Evolutionary conservation across 495 filamentous ascomycete species (phyloP).

Genomic region (Alectoria sarmentosa): DNA sequence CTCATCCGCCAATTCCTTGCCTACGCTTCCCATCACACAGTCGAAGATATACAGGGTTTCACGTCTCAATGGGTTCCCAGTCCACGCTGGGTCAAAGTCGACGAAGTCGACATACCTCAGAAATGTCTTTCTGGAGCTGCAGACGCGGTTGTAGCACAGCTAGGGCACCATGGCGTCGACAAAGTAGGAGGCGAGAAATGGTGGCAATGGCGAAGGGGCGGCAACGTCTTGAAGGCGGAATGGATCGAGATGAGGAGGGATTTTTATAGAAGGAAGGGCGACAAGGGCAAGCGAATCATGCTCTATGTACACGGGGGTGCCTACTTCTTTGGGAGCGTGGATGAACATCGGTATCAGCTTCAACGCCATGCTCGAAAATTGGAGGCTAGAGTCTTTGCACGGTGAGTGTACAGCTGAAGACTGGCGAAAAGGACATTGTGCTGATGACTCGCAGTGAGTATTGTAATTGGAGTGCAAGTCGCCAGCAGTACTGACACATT

Average conservation of each 20-base stretch:
- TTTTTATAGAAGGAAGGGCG: constrained; percentile 59
- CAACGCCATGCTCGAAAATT: constrained; percentile 92
- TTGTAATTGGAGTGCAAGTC: not conserved
- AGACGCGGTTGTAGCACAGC: constrained; percentile 52
- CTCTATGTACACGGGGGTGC: constrained; percentile 86
- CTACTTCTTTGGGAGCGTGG: constrained; percentile 84
- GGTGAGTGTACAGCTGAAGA: constrained; percentile 27
- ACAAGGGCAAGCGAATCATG: constrained; percentile 68
- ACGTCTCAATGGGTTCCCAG: constrained; percentile 83
- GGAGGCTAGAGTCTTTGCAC: constrained; percentile 81
- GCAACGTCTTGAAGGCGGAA: constrained; percentile 64
- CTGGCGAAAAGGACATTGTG: not conserved
- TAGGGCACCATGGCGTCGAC: constrained; percentile 66
- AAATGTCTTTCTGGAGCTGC: constrained; percentile 56
- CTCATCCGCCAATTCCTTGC: constrained; percentile 77
- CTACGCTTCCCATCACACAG: constrained; percentile 76
- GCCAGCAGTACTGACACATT: constrained; percentile 6
- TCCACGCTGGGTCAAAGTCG: constrained; percentile 79
- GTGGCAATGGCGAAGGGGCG: constrained; percentile 84
- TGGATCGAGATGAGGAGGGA: constrained; percentile 94
- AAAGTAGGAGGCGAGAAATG: constrained; percentile 75
- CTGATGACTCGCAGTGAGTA: constrained; percentile 37
- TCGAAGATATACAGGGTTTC: constrained; percentile 89
- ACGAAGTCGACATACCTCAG: constrained; percentile 62
- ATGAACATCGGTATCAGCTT: constrained; percentile 93